Conservation (phyloP, 164 flowering plant genomes). For the Tetrastigma voinierianum region DNA sequence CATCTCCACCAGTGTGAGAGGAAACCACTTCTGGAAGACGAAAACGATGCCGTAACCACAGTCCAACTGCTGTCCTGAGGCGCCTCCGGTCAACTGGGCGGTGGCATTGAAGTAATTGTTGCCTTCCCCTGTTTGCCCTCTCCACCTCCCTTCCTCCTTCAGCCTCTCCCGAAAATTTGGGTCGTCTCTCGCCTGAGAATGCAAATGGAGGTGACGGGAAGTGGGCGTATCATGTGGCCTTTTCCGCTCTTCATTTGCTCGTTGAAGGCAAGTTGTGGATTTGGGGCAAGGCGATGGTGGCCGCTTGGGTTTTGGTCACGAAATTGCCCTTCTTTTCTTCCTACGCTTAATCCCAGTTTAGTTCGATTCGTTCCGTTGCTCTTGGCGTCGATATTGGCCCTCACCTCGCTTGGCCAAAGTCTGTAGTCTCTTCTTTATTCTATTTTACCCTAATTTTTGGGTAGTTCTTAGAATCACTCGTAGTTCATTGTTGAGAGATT, state of each 20-base stretch:
- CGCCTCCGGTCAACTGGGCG: constrained; percentile 88
- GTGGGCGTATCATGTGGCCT: constrained; percentile 82
- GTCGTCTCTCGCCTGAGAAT: constrained; percentile 25
- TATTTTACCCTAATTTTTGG: background rate
- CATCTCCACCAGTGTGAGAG: no score
- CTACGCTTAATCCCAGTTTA: constrained; percentile 59
- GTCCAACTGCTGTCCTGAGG: constrained; percentile 75
- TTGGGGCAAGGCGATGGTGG: constrained; percentile 98
- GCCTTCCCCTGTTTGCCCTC: constrained; percentile 62
- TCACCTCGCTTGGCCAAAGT: constrained; percentile 57
- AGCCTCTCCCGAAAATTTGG: constrained; percentile 40
- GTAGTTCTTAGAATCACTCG: background rate
- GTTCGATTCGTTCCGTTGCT: constrained; percentile 45
- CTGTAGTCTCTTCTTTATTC: constrained; percentile 64
- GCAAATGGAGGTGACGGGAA: constrained; percentile 20
- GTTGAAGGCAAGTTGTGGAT: constrained; percentile 76
- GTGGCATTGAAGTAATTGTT: constrained; percentile 74
- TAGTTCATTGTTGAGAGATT: constrained; percentile 5
- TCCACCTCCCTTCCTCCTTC: constrained; percentile 50
- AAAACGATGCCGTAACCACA: constrained; percentile 15
- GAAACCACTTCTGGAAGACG: no score
- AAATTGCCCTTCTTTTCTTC: constrained; percentile 58
- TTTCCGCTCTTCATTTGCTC: constrained; percentile 69
- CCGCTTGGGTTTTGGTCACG: constrained; percentile 82
- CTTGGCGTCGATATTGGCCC: constrained; percentile 83